These are phyloP conservation scores for Micromonas pusilla DNA, from an alignment of 139 green algal genomes.

Conservation along the genomic window DNA sequence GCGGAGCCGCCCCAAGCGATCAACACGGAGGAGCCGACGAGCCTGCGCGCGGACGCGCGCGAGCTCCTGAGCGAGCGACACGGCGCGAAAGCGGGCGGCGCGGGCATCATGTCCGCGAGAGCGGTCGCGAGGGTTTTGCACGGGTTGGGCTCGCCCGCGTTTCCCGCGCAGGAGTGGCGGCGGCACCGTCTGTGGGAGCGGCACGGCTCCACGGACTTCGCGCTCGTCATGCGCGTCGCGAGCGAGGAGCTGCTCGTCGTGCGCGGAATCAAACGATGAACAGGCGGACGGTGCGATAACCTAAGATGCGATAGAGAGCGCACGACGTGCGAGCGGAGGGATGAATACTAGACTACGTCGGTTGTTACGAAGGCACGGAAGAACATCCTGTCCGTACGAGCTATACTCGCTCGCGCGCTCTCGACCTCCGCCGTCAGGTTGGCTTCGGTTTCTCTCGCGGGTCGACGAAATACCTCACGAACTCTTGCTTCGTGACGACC, in stretches of 20 bases:
- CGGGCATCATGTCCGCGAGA: slow-evolving; percentile 3
- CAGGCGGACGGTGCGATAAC: not conserved
- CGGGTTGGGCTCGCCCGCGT: not conserved
- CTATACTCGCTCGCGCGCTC: too few species aligned
- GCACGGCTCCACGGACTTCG: not conserved
- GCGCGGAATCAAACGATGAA: not conserved
- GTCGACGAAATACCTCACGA: too few species aligned
- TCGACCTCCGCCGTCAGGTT: too few species aligned
- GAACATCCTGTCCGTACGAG: not conserved
- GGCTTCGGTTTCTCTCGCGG: too few species aligned
- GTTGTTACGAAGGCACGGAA: not conserved
- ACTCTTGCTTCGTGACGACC: too few species aligned
- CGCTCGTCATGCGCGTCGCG: not conserved
- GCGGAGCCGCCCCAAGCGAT: not conserved
- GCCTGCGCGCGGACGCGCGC: not conserved
- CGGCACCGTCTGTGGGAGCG: not conserved
- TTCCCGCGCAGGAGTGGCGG: not conserved
- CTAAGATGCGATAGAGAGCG: not conserved
- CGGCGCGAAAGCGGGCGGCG: not conserved
- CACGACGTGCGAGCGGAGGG: not conserved
- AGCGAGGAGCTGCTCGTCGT: not conserved
- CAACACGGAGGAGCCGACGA: not conserved
- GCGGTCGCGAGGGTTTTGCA: slow-evolving; percentile 14
- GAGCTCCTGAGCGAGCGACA: not conserved
- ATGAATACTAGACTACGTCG: not conserved